Evolutionary conservation across 805 yeast genomes (phyloP).

Genomic region (Danielozyma ontarioensis): DNA sequence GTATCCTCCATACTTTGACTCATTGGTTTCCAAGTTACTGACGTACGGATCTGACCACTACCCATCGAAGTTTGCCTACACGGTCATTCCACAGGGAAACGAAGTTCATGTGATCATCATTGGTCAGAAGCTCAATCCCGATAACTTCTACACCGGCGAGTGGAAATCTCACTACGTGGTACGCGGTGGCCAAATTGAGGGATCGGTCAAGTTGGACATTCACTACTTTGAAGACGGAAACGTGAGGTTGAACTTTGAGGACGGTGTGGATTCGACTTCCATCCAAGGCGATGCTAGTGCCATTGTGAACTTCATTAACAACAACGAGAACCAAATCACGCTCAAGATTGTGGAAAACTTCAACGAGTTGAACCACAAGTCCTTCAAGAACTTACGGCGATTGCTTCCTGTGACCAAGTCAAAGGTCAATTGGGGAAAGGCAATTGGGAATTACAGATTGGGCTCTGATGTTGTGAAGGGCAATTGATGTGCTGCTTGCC

Average conservation of each 20-base stretch:
- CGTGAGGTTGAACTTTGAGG: constrained; percentile 60
- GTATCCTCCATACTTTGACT: constrained; percentile 25
- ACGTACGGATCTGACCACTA: constrained; percentile 61
- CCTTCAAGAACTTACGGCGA: constrained; percentile 82
- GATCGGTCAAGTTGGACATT: constrained; percentile 61
- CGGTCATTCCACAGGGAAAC: constrained; percentile 33
- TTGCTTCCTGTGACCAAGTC: constrained; percentile 89
- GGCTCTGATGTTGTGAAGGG: constrained; percentile 68
- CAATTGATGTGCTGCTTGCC: constrained; percentile 10
- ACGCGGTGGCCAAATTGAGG: constrained; percentile 35
- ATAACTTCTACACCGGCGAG: constrained; percentile 83
- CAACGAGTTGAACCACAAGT: constrained; percentile 66
- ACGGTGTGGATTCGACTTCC: constrained; percentile 20
- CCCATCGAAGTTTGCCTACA: constrained; percentile 49
- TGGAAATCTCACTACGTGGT: constrained; percentile 70
- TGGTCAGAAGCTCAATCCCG: constrained; percentile 67
- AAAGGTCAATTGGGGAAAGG: constrained; percentile 91
- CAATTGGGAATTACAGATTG: constrained; percentile 81
- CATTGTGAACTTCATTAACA: constrained; percentile 44
- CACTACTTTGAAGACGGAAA: constrained; percentile 97
- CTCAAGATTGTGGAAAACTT: constrained; percentile 57
- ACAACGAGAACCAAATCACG: constrained; percentile 58
- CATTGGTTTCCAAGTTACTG: constrained; percentile 29
- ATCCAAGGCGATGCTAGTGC: constrained; percentile 19
- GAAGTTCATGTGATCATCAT: constrained; percentile 50